Conservation (phyloP, 2,329 filamentous ascomycete genomes). For the Raffaelea albimanens region DNA sequence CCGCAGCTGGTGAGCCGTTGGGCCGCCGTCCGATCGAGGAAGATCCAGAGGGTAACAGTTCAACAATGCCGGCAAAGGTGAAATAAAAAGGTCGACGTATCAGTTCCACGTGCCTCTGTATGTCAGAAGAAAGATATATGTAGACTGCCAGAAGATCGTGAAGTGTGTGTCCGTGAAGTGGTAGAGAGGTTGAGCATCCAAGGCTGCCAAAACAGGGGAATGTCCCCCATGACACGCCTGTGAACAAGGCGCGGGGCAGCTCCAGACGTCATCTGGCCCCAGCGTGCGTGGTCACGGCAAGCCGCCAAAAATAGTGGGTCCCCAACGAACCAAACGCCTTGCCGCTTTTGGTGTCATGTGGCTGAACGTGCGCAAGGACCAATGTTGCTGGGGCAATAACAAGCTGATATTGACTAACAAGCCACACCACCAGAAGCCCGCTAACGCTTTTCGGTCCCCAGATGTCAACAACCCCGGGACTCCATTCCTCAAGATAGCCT, state of each 20-base stretch:
- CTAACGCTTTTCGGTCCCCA: background rate
- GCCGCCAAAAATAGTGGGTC: background rate
- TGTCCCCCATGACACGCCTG: background rate
- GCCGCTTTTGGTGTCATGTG: background rate
- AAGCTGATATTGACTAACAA: background rate
- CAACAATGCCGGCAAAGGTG: background rate
- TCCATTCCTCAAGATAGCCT: background rate
- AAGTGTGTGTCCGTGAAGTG: too few species aligned
- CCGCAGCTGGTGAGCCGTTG: background rate
- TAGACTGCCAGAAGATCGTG: too few species aligned
- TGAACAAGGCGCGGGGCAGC: background rate
- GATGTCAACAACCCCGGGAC: background rate
- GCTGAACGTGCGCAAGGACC: background rate
- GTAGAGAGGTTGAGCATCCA: too few species aligned
- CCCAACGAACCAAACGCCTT: background rate
- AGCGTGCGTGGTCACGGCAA: background rate
- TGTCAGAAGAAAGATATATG: too few species aligned
- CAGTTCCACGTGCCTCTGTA: too few species aligned
- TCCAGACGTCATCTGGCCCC: slow-evolving; percentile 3
- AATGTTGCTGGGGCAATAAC: background rate
- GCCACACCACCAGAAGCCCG: background rate
- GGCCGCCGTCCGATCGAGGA: background rate
- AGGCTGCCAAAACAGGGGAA: too few species aligned
- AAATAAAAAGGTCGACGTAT: background rate
- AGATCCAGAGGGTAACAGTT: too few species aligned